Percentiles rank a stretch among this genome's conserved stretches.
Evolutionary conservation across 1,284 basidiomycete genomes (phyloP).

Genomic region (Sanghuangporus baumii): DNA sequence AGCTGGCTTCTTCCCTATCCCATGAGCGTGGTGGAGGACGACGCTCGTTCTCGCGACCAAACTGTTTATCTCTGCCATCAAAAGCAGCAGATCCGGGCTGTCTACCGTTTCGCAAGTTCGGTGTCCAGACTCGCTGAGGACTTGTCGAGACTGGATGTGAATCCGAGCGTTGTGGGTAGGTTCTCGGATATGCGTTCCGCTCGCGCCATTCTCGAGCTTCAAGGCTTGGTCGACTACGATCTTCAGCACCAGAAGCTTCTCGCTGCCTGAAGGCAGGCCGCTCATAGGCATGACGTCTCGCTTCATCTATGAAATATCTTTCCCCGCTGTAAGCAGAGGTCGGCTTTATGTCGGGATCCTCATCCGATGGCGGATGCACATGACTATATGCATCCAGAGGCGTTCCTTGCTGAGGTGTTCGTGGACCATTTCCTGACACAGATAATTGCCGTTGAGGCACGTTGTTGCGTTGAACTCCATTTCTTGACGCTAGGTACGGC

Average conservation of each 20-base stretch:
- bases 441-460: not conserved
- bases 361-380: not conserved
- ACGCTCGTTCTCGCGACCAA: conserved; percentile 9
- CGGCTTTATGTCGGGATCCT: not conserved
- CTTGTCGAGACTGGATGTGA: not conserved
- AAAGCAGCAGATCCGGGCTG: not conserved
- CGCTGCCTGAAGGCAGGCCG: not conserved
- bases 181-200: conserved; percentile 4
- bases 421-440: not conserved
- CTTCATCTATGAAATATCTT: not conserved
- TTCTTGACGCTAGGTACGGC: not conserved
- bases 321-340: conserved; percentile 3
- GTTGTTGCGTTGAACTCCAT: not conserved
- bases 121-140: conserved; percentile 7
- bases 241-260: not conserved
- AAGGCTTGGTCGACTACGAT: conserved; percentile 4
- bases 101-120: conserved; percentile 2
- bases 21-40: conserved; percentile 13
- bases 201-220: conserved; percentile 17
- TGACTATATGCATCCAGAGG: not conserved
- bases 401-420: not conserved
- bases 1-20: conserved; percentile 12
- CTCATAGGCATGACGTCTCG: not conserved
- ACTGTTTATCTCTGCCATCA: conserved; percentile 6
- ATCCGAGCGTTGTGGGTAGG: not conserved